Conservation (phyloP, 129 eudicot species). For the Smallanthus sonchifolius region DNA sequence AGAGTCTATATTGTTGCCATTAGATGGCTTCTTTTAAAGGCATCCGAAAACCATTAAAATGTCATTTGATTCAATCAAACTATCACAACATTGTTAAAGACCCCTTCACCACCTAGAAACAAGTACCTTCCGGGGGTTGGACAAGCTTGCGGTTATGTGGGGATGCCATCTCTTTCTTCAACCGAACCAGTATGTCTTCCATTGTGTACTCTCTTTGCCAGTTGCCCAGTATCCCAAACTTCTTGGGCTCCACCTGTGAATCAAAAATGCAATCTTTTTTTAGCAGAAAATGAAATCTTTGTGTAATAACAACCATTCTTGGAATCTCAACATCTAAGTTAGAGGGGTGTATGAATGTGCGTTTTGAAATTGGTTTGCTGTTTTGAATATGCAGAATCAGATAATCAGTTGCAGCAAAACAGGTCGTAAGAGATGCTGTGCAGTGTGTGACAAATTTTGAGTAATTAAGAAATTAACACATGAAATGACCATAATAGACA, state of each 20-base stretch:
- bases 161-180: slow-evolving; percentile 67
- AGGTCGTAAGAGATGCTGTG: neutral
- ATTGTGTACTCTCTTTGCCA: slow-evolving; percentile 76
- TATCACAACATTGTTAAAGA: slow-evolving; percentile 12
- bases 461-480: neutral
- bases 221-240: slow-evolving; percentile 57
- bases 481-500: neutral
- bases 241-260: slow-evolving; percentile 56
- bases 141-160: slow-evolving; percentile 68
- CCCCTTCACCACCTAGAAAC: slow-evolving; percentile 32
- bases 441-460: neutral
- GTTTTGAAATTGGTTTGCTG: neutral
- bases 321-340: neutral
- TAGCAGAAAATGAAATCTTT: neutral
- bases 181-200: slow-evolving; percentile 62
- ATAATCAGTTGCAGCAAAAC: neutral
- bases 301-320: neutral
- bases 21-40: slow-evolving; percentile 14
- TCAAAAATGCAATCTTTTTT: neutral
- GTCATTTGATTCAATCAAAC: slow-evolving; percentile 13
- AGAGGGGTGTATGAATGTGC: neutral
- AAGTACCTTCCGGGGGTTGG: slow-evolving; percentile 72
- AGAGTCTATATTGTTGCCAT: slow-evolving; percentile 24
- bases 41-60: slow-evolving; percentile 14
- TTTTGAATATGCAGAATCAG: neutral